Evolutionary conservation across 2,329 filamentous ascomycete genomes (phyloP), one percentile per base, ranked within the genome.

Genomic region (Pleochaeta shiraiana): DNA sequence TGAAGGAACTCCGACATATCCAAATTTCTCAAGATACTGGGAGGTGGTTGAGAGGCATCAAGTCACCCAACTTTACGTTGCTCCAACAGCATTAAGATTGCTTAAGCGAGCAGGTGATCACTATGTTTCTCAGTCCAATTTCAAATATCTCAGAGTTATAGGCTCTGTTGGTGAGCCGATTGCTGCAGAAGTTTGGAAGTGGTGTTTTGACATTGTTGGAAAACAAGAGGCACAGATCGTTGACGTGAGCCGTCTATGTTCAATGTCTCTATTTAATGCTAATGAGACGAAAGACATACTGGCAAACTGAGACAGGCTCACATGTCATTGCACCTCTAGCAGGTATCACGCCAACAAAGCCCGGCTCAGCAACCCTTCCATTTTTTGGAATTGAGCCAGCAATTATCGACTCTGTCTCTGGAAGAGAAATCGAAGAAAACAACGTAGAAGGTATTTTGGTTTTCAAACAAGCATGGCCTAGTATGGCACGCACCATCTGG

Each of bases 381-480:
- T 98, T 97, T 83, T 98, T 98, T 74, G 93, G 93, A 70, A 93
- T 98, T 71, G 93, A 98, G 76, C 91, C 93, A 64, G 90, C 89
- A 65, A 96, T 98, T 74, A 92, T 98, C 74, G 93, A 98, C 75
- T 93, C 93, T 12, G 88, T 97, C 60, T 92, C 90, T 7, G 93
- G 93, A 67, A 85, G 93, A 71, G 93, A 97, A 78, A 87, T 97
- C 68, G 81, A 87, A 71, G 93, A 93, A 66, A 67, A 67, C 43
- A 90, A 97, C 74, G 92, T 97, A 65, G 93, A 98, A 78, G 93
- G 93, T 74, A 92, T 97, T 33, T 79, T 98, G 66, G 70, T 69
- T 63, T 95, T 98, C 80, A 97, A 95, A 82, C 89, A 97, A 77
- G 79, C 93, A 65, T 98, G 93, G 93, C 93, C 93, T 28, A 95